Conservation (phyloP, 345 rosid species). For the Aquilaria malaccensis region DNA sequence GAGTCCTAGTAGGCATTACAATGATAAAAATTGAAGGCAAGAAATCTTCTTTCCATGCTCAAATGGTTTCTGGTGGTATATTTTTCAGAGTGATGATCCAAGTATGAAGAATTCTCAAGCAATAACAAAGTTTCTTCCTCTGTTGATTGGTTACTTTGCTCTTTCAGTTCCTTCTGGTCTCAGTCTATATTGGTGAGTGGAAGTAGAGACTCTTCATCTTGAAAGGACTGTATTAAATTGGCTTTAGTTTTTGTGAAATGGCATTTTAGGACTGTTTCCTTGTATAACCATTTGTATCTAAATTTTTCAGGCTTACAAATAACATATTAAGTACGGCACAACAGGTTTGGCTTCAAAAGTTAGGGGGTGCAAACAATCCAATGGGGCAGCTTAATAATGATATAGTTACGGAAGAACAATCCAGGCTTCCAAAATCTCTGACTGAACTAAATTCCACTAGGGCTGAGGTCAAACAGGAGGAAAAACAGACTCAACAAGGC, state of each 20-base stretch:
- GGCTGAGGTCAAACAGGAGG: slow-evolving; percentile 24
- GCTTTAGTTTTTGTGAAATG: slow-evolving; percentile 6
- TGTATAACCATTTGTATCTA: not conserved
- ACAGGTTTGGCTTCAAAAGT: slow-evolving; percentile 92
- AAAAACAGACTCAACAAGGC: slow-evolving; percentile 46
- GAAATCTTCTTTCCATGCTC: too few species aligned
- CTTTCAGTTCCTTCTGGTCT: slow-evolving; percentile 99
- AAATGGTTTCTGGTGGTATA: not conserved
- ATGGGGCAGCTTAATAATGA: slow-evolving; percentile 33
- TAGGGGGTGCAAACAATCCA: slow-evolving; percentile 69
- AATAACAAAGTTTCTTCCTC: slow-evolving; percentile 70
- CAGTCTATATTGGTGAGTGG: slow-evolving; percentile 90
- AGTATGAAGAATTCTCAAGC: slow-evolving; percentile 86
- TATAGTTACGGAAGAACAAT: slow-evolving; percentile 34
- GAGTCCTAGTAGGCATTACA: not conserved
- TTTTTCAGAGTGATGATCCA: slow-evolving; percentile 69
- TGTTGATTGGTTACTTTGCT: slow-evolving; percentile 91
- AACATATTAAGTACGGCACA: slow-evolving; percentile 84
- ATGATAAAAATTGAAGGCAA: too few species aligned
- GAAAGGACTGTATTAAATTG: not conserved
- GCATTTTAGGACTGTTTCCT: not conserved
- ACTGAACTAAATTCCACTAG: slow-evolving; percentile 27
- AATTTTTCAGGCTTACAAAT: slow-evolving; percentile 72
- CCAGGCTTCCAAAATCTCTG: slow-evolving; percentile 31
- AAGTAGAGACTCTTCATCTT: slow-evolving; percentile 5